Conservation (phyloP, 306 rosid species). For the Phaseolus lunatus region DNA sequence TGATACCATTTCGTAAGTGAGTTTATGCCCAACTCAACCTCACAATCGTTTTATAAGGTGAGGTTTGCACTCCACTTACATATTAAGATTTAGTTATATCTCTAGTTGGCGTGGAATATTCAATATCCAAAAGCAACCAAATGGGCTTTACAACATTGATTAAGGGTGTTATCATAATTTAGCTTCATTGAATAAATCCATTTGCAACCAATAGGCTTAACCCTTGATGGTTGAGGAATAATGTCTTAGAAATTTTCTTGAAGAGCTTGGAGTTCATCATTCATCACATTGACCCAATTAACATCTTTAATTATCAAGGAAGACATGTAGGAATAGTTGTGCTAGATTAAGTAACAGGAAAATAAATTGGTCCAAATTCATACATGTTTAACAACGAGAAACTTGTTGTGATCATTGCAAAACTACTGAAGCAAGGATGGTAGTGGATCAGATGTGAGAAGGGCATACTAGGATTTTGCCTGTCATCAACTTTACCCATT, state of each 20-base stretch:
- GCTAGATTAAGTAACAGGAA: neutral
- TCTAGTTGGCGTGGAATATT: no score
- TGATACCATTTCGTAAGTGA: no score
- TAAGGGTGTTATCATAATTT: neutral
- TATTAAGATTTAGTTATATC: no score
- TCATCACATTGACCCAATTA: neutral
- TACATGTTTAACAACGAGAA: neutral
- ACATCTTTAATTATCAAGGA: neutral
- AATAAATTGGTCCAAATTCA: neutral
- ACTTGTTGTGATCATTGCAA: neutral
- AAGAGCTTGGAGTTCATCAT: neutral
- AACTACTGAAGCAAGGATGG: neutral
- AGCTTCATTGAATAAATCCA: neutral
- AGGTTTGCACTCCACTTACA: no score
- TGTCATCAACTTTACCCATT: no score
- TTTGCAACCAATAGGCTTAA: neutral
- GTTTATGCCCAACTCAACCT: no score
- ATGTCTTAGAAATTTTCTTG: neutral
- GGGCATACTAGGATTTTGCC: no score
- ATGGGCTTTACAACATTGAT: neutral
- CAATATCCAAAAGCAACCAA: neutral
- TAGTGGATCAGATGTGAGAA: no score
- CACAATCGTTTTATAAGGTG: no score
- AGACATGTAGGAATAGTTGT: neutral
- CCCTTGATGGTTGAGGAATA: neutral